A percentile compares a stretch with the other conserved stretches of the same genome.
phyloP scores from a whole-genome alignment of 345 rosid species.

The Streptanthus diversifolius region DNA sequence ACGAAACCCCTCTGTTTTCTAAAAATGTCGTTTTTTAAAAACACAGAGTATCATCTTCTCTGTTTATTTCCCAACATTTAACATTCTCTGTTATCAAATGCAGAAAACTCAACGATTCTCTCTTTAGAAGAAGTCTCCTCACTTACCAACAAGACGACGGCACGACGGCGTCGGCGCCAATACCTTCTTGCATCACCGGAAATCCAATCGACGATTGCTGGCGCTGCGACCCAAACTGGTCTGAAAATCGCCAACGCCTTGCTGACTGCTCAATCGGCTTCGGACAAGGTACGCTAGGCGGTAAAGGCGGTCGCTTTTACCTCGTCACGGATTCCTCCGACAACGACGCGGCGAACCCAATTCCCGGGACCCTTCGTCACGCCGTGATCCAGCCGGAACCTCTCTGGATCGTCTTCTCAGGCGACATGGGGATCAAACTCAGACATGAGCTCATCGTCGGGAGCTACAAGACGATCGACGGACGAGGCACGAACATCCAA shows the following conservation, averaged over 20 bases:
- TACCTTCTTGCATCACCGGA: slow-evolving; percentile 52
- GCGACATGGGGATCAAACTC: slow-evolving; percentile 68
- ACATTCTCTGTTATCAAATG: slow-evolving; percentile 1
- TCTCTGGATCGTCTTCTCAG: slow-evolving; percentile 74
- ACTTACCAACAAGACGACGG: slow-evolving; percentile 30
- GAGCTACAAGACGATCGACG: slow-evolving; percentile 87
- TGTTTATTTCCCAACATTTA: neutral
- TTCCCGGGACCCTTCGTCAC: slow-evolving; percentile 86
- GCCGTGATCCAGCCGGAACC: slow-evolving; percentile 83
- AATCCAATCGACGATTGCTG: slow-evolving; percentile 90
- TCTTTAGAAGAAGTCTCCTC: slow-evolving; percentile 39
- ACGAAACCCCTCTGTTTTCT: neutral
- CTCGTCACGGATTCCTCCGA: slow-evolving; percentile 92
- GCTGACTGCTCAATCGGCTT: slow-evolving; percentile 89
- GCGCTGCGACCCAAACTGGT: slow-evolving; percentile 78
- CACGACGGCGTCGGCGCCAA: slow-evolving; percentile 8
- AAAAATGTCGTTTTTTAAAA: neutral
- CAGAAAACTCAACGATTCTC: slow-evolving; percentile 45
- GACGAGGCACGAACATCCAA: slow-evolving; percentile 61
- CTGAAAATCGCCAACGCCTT: slow-evolving; percentile 54
- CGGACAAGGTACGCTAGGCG: slow-evolving; percentile 68
- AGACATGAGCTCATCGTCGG: slow-evolving; percentile 82
- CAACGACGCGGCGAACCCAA: slow-evolving; percentile 62
- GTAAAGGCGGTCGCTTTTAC: slow-evolving; percentile 75
- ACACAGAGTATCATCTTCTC: slow-evolving; percentile 36